A percentile compares a stretch with the other conserved stretches of the same genome.
Evolutionary conservation across 306 rosid genomes (phyloP).

Genomic region (Quercus wislizeni): DNA sequence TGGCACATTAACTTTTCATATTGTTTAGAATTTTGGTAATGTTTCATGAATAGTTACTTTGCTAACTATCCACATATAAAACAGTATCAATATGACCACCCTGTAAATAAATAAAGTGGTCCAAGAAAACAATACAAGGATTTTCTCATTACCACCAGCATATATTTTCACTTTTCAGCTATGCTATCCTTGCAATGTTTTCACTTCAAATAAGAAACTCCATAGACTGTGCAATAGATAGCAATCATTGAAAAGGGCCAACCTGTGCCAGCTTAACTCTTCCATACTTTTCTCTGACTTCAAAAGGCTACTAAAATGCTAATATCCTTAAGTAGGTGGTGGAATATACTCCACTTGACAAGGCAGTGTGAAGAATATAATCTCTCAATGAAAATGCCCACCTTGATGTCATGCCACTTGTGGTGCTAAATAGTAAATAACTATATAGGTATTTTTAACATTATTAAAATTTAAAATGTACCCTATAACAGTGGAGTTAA

Average conservation of each 20-base stretch:
- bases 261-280: too few species aligned
- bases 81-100: background rate
- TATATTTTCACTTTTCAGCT: background rate
- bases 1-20: too few species aligned
- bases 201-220: background rate
- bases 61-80: background rate
- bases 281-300: too few species aligned
- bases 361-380: too few species aligned
- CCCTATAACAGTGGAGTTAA: accelerated
- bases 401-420: background rate
- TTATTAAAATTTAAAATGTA: too few species aligned
- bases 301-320: too few species aligned
- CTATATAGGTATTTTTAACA: too few species aligned
- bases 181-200: background rate
- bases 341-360: too few species aligned
- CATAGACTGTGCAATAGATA: background rate
- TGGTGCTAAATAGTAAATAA: too few species aligned
- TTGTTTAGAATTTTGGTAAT: too few species aligned
- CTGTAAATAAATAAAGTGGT: background rate
- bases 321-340: too few species aligned
- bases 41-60: background rate
- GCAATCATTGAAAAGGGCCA: background rate
- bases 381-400: background rate
- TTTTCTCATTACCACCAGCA: background rate
- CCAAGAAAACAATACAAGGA: background rate